phyloP scores from a whole-genome alignment of 805 yeast genomes.

The Priceomyces fermenticarens region DNA sequence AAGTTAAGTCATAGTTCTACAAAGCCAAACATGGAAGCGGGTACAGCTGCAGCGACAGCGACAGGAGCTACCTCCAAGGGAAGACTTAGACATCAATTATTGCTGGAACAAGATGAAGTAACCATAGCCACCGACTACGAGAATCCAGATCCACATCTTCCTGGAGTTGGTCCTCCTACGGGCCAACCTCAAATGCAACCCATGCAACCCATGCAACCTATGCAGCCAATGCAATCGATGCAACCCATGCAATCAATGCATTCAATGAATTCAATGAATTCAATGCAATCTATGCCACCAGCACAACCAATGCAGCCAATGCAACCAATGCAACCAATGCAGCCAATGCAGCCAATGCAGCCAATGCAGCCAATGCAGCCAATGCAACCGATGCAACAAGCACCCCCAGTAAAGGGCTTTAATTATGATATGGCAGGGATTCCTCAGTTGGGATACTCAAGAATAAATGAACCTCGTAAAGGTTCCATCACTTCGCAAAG shows the following conservation, averaged over 20 bases:
- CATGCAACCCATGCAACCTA: not conserved
- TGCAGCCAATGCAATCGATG: not conserved
- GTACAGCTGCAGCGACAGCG: constrained; percentile 12
- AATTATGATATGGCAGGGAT: constrained; percentile 3
- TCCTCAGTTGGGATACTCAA: not conserved
- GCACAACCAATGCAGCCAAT: constrained; percentile 5
- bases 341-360: not conserved
- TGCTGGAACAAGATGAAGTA: constrained; percentile 28
- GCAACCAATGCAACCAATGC: constrained; percentile 5
- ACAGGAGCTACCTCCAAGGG: constrained; percentile 13
- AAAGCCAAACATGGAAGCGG: constrained; percentile 19
- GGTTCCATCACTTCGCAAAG: constrained; percentile 40
- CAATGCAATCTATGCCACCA: not conserved
- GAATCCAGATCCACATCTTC: constrained; percentile 9
- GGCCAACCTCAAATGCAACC: constrained; percentile 2
- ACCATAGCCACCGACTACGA: constrained; percentile 17
- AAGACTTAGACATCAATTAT: constrained; percentile 30
- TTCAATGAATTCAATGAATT: constrained; percentile 4
- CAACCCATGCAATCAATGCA: not conserved
- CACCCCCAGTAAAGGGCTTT: constrained; percentile 6
- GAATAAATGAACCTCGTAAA: constrained; percentile 23
- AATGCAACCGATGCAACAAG: constrained; percentile 8
- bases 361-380: constrained; percentile 4
- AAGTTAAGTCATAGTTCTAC: no score
- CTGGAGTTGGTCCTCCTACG: constrained; percentile 7